A percentile compares a stretch with the other conserved stretches of the same genome.
Conservation (phyloP, 495 filamentous ascomycete species). For the Neurospora cerealis region DNA sequence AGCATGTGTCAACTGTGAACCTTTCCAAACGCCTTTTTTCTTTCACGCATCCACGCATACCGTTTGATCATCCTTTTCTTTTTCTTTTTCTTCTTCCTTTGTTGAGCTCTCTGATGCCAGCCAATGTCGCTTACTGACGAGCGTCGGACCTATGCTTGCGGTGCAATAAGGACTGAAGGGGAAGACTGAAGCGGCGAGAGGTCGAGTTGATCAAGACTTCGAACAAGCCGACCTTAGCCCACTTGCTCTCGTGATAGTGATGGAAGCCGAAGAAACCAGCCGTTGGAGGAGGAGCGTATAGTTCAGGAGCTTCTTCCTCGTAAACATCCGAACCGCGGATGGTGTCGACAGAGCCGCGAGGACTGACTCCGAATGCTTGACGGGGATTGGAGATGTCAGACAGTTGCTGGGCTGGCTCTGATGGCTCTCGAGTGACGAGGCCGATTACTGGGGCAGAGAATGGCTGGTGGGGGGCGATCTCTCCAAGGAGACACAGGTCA, state of each 20-base stretch:
- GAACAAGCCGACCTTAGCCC: conserved; percentile 24
- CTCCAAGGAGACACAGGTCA: neutral
- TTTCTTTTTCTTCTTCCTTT: neutral
- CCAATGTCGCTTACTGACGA: neutral
- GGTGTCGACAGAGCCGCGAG: conserved; percentile 16
- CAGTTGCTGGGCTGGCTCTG: neutral
- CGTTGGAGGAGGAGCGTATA: conserved; percentile 19
- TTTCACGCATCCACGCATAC: neutral
- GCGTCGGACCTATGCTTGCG: neutral
- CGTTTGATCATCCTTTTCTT: neutral
- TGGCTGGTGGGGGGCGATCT: neutral
- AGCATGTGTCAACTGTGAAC: neutral
- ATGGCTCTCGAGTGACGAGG: neutral
- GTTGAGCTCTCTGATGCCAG: neutral
- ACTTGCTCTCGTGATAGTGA: conserved; percentile 18
- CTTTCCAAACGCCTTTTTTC: neutral
- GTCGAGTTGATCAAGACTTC: conserved; percentile 16
- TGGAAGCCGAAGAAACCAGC: conserved; percentile 31
- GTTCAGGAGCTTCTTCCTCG: neutral
- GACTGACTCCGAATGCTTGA: neutral
- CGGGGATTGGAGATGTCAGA: neutral
- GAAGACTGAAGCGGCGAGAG: conserved; percentile 13
- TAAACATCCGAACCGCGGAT: conserved; percentile 3
- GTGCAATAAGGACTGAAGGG: conserved; percentile 4
- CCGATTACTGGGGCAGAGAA: neutral